Evolutionary conservation across 192 early-diverging fungal species (phyloP).

Genomic region (Cetraspora pellucida): DNA sequence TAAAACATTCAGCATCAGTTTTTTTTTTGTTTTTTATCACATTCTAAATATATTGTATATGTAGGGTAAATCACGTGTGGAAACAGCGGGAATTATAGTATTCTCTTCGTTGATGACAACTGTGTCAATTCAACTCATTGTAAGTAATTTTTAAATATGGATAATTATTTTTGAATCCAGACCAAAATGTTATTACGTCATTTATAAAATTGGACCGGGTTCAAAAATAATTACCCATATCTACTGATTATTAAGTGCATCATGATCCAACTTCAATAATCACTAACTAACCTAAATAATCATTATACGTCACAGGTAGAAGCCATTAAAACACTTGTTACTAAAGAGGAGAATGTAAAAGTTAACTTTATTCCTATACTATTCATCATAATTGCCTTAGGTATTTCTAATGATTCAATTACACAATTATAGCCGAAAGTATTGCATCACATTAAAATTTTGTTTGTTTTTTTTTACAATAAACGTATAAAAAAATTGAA

Average conservation of each 20-base stretch:
- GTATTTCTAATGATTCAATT: conserved; percentile 32
- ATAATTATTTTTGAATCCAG: too few relatives aligned
- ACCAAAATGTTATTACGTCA: too few relatives aligned
- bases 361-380: conserved; percentile 51
- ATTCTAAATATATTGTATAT: neutral
- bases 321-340: conserved; percentile 59
- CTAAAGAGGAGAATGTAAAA: conserved; percentile 47
- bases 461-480: neutral
- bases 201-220: too few relatives aligned
- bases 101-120: conserved; percentile 79
- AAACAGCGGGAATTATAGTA: conserved; percentile 78
- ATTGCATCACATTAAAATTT: neutral
- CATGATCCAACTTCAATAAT: neutral
- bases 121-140: conserved; percentile 68
- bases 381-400: conserved; percentile 59
- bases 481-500: too few relatives aligned
- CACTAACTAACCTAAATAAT: too few relatives aligned
- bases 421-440: neutral
- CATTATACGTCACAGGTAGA: conserved; percentile 65
- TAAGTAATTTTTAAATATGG: conserved; percentile 40
- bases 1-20: neutral
- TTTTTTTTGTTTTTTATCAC: neutral
- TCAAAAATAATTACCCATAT: too few relatives aligned
- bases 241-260: neutral
- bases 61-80: conserved; percentile 72